Evolutionary conservation across 345 rosid genomes (phyloP), one percentile per base, ranked within the genome.

Genomic region (Gossypium rotundifolium): DNA sequence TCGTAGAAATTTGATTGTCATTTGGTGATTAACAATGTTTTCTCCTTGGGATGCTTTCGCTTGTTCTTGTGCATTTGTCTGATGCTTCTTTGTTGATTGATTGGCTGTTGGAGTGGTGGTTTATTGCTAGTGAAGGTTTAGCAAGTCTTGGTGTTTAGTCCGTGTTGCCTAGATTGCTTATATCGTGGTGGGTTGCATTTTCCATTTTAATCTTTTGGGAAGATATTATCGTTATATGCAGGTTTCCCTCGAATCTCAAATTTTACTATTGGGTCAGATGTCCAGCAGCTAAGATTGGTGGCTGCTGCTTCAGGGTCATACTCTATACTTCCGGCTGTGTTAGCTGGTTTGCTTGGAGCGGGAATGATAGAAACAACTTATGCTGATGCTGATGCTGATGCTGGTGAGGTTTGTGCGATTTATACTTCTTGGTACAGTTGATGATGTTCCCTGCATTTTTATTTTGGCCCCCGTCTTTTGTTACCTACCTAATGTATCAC

Each of bases 381-480:
- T 86, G 91, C 98, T 10, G 93, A 94, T 86, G 91, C 98, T 10
- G 93, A 94, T 73, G 76, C 80, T 79, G 86, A 84, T 71, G 76
- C 80, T 79, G 86, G 83, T 71, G 85, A 91, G 94, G 96, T 92
- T 78, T 59, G 59, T 61, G 42, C 18, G 45, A 45, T 59, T 65
- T 33, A 4, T 25, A 57, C 49, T 45, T 23, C 29, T 18, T 7
- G 61, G 45, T 8, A 16, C 17, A 29, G 61, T 17, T 70, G 17
- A 3, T 11, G 38, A 54, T 53, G 25, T 16, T 44, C 18, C 13
- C 11, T 11, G 33, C 14, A 54, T 54, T 54, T 52, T 1, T 54
- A n/a, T 6, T 18, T 33, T 48, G 9, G 4, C 7, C 6, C 4
- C 20, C 1, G 17, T 48, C 12, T 54, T 53, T 11, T 25, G 22